These are phyloP conservation scores for Linaria vulgaris DNA, from an alignment of 257 asterid genomes.

Conservation along the genomic window DNA sequence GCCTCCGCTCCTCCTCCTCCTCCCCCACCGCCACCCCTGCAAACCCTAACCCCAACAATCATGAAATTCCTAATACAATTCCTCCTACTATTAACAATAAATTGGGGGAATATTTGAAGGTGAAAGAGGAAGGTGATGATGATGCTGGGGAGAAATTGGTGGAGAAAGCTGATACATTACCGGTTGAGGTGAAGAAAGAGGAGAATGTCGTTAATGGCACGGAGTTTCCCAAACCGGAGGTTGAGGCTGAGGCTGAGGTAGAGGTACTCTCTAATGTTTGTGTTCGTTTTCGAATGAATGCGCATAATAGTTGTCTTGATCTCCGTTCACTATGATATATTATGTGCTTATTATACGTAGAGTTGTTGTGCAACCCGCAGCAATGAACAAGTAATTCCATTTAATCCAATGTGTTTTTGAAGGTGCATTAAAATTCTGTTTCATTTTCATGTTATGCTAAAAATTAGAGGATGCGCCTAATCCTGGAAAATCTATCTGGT, in stretches of 20 bases:
- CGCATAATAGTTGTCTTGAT: not conserved
- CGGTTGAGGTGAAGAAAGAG: conserved; percentile 33
- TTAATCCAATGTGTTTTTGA: not conserved
- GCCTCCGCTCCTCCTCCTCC: conserved; percentile 28
- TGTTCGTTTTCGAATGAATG: not conserved
- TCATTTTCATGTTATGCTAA: no score
- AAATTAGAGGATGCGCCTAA: no score
- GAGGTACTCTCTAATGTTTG: not conserved
- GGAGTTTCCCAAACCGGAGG: conserved; percentile 24
- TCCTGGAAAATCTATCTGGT: no score
- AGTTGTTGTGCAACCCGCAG: not conserved
- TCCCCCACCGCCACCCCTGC: not conserved
- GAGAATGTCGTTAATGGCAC: conserved; percentile 29
- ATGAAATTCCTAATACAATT: not conserved
- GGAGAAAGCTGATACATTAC: conserved; percentile 34
- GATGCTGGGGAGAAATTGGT: conserved; percentile 30
- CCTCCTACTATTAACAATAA: conserved; percentile 1
- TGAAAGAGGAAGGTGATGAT: conserved; percentile 27
- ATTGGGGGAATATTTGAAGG: conserved; percentile 35
- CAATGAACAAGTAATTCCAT: no score
- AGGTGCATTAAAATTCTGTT: no score
- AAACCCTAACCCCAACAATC: conserved; percentile 40
- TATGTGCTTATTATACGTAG: not conserved
- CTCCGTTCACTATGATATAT: not conserved
- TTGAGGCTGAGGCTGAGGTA: no score